phyloP scores from a whole-genome alignment of 495 filamentous ascomycete species.

The Penicillium paxilli region DNA sequence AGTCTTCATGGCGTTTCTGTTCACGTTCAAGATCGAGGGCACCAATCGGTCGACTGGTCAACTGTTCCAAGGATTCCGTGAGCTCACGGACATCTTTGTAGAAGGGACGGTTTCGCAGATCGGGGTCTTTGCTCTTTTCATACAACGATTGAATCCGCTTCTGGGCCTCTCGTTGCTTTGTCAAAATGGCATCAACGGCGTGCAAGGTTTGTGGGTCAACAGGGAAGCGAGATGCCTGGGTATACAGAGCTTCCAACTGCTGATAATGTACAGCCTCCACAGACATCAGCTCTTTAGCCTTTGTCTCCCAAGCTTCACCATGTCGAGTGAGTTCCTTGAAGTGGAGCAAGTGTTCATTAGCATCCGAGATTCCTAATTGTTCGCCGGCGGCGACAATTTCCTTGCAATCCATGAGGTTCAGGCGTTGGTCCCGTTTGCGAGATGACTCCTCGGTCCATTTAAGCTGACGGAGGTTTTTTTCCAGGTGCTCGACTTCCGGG shows the following conservation, averaged over 20 bases:
- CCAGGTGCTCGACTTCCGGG: conserved; percentile 84
- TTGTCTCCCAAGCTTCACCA: conserved; percentile 88
- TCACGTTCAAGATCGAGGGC: conserved; percentile 93
- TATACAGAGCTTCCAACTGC: conserved; percentile 87
- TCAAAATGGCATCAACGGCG: conserved; percentile 86
- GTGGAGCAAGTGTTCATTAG: conserved; percentile 72
- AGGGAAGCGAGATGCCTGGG: conserved; percentile 72
- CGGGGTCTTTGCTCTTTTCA: conserved; percentile 69
- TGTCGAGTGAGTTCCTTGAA: conserved; percentile 72
- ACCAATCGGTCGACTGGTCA: conserved; percentile 88
- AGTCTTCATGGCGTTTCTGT: conserved; percentile 95
- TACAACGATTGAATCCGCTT: conserved; percentile 79
- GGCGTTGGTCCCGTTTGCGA: conserved; percentile 57
- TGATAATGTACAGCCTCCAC: conserved; percentile 89
- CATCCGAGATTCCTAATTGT: conserved; percentile 72
- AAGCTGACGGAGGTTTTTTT: conserved; percentile 77
- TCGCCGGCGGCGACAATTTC: conserved; percentile 74
- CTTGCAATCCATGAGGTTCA: conserved; percentile 74
- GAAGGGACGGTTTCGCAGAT: conserved; percentile 77
- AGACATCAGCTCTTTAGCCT: conserved; percentile 89
- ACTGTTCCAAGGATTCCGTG: conserved; percentile 78
- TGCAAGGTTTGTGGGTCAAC: conserved; percentile 79
- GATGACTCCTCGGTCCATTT: conserved; percentile 84
- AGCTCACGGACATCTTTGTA: conserved; percentile 90
- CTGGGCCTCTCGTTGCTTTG: conserved; percentile 94